Evolutionary conservation across 306 rosid genomes (phyloP), one percentile per base, ranked within the genome.

Genomic region (Fagus crenata): DNA sequence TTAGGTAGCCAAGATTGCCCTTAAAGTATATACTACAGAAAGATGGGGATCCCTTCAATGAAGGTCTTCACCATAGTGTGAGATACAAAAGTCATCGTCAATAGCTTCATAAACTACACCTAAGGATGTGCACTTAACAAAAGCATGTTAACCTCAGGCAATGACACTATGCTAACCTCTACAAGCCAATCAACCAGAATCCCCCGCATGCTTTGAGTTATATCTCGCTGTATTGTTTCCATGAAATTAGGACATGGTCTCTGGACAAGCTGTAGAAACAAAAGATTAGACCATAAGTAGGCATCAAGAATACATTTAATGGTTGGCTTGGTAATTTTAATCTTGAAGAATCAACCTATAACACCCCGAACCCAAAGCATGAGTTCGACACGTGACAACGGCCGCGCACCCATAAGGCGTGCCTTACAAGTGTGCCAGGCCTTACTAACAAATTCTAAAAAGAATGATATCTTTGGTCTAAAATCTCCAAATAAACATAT

Each of bases 141-240:
- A 46, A 56, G 22, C n/a, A 67, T 36, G 71, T 17, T 2, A 60
- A 14, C 33, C 17, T 70, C 13, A 73, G 15, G 32, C 77, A 77
- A 61, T 39, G 51, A 65, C 82, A 71, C 51, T 11, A 77, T 77
- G 70, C 94, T 42, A 72, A 96, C 99, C 99, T 93, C 98, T 18
- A 92, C 97, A 67, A 96, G 97, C 99, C 99, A 96, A 86, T 96
- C 99, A 49, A 96, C 86, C 75, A 96, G 84, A 76, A 96, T 89
- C 22, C 87, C 91, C 3, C 99, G 96, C 99, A 93, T 96, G 84
- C 82, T 86, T 81, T 82, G 93, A 80, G 91, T 91, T 75, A 96
- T 87, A 83, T 92, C 97, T 60, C 41, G 88, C 81, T 93, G 99
- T 64, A 84, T 78, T 35, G 84, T 87, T 82, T 87, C 93, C 96